Evolutionary conservation across 164 flowering plant genomes (phyloP).

Genomic region (Umbilicus rupestris): DNA sequence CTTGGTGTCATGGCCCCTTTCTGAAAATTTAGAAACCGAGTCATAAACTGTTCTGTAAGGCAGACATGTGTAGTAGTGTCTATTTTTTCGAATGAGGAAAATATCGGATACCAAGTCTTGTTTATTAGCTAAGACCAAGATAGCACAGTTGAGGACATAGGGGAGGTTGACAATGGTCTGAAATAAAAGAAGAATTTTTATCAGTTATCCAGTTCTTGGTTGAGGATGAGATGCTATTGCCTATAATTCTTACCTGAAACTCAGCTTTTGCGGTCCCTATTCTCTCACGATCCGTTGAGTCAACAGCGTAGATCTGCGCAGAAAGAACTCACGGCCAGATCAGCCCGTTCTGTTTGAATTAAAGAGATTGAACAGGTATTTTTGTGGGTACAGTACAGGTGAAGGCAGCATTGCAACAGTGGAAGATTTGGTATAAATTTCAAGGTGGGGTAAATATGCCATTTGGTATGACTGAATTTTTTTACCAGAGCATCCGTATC

Average conservation of each 20-base stretch:
- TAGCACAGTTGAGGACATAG: slow-evolving; percentile 85
- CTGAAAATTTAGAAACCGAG: slow-evolving; percentile 22
- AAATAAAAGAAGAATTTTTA: slow-evolving; percentile 14
- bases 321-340: neutral
- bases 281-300: slow-evolving; percentile 92
- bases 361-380: neutral
- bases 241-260: slow-evolving; percentile 57
- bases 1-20: slow-evolving; percentile 90
- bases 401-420: neutral
- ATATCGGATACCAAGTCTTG: slow-evolving; percentile 76
- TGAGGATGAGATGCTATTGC: neutral
- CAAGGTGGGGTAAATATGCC: neutral
- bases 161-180: slow-evolving; percentile 91
- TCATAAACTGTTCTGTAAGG: neutral
- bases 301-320: slow-evolving; percentile 92
- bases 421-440: neutral
- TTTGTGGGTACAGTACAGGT: neutral
- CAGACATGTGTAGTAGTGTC: neutral
- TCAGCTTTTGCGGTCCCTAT: slow-evolving; percentile 81
- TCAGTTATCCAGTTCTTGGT: neutral
- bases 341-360: neutral
- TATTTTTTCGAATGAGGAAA: neutral
- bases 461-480: neutral
- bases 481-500: slow-evolving; percentile 92
- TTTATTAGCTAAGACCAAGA: slow-evolving; percentile 94